These are phyloP conservation scores for Camellia oleifera DNA, from an alignment of 179 eudicot species.

Conservation along the genomic window DNA sequence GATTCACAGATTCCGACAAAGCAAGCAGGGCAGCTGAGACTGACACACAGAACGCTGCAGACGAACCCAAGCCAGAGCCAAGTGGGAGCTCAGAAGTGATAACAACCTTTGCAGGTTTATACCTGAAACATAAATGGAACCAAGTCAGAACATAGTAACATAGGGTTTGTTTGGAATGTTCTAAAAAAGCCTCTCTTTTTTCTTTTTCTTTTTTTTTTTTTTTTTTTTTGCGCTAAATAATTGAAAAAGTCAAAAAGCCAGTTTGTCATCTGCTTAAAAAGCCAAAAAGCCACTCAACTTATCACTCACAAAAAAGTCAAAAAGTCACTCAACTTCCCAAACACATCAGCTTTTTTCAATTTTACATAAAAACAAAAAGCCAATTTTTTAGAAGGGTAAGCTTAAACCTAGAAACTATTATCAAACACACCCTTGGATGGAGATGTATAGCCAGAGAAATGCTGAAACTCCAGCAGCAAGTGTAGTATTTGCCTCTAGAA, in stretches of 20 bases:
- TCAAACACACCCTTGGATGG: conserved; percentile 70
- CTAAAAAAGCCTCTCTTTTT: too few relatives aligned
- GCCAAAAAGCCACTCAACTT: too few relatives aligned
- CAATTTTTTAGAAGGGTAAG: background rate
- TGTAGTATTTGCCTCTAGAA: conserved; percentile 73
- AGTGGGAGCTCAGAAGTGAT: conserved; percentile 85
- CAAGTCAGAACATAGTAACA: conserved; percentile 11
- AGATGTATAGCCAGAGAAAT: conserved; percentile 82
- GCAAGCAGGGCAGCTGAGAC: conserved; percentile 80
- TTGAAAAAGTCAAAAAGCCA: too few relatives aligned
- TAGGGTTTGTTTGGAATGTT: background rate
- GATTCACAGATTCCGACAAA: conserved; percentile 46
- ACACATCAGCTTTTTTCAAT: too few relatives aligned
- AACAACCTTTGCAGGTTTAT: conserved; percentile 69
- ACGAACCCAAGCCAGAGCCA: conserved; percentile 95
- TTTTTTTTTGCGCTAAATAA: too few relatives aligned
- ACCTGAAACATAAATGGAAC: conserved; percentile 39
- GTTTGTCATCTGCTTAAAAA: too few relatives aligned
- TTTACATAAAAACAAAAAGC: too few relatives aligned
- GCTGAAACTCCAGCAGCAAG: conserved; percentile 80
- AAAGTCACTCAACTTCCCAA: too few relatives aligned
- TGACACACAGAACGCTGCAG: conserved; percentile 93
- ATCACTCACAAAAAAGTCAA: too few relatives aligned
- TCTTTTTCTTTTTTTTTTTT: too few relatives aligned
- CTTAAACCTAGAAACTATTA: background rate